These are phyloP conservation scores for Kazachstania kunashirensis DNA, from an alignment of 805 yeast genomes.

Conservation along the genomic window DNA sequence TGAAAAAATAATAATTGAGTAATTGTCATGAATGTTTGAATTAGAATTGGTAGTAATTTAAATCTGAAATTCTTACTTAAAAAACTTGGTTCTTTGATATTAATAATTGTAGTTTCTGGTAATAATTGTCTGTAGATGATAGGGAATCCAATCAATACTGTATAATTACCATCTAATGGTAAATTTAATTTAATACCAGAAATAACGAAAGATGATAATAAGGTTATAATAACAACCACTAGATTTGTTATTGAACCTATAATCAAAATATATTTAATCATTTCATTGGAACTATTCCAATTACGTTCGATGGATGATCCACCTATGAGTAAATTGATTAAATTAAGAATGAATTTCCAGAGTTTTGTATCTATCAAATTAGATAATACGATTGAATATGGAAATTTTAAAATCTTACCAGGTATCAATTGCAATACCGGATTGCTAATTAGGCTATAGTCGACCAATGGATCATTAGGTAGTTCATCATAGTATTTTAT, in stretches of 20 bases:
- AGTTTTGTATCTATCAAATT: conserved; percentile 54
- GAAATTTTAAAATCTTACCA: conserved; percentile 40
- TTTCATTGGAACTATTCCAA: conserved; percentile 48
- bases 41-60: conserved; percentile 51
- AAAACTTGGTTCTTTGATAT: conserved; percentile 36
- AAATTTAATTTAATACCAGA: conserved; percentile 31
- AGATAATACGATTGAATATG: conserved; percentile 56
- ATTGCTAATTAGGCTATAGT: conserved; percentile 30
- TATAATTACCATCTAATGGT: conserved; percentile 44
- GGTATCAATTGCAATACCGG: conserved; percentile 62
- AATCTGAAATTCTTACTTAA: conserved; percentile 40
- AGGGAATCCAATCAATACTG: conserved; percentile 47
- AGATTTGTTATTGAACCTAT: conserved; percentile 49
- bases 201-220: conserved; percentile 18
- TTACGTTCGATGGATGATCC: conserved; percentile 57
- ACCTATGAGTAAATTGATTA: conserved; percentile 43
- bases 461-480: conserved; percentile 4
- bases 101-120: conserved; percentile 48
- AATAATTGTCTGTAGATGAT: conserved; percentile 59
- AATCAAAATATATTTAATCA: conserved; percentile 38
- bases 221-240: conserved; percentile 27
- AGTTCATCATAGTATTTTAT: conserved; percentile 26
- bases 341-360: conserved; percentile 37
- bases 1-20: conserved; percentile 25
- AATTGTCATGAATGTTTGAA: conserved; percentile 24